These are phyloP conservation scores for Heliamphora pulchella DNA, from an alignment of 179 eudicot genomes.

Conservation along the genomic window DNA sequence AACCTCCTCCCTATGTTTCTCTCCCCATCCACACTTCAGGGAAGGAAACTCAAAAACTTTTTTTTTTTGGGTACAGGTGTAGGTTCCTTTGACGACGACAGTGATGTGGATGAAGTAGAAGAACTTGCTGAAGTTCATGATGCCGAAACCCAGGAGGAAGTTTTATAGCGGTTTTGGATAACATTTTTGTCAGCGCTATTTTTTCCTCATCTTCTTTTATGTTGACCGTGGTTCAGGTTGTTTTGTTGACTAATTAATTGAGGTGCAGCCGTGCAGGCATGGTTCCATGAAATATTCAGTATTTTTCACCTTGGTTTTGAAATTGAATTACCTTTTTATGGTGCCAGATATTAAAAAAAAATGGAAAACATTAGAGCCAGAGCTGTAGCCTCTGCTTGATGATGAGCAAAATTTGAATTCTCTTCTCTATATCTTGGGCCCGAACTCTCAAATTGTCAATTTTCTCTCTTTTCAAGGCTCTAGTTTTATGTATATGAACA, in stretches of 20 bases:
- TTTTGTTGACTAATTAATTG: neutral
- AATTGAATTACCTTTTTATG: neutral
- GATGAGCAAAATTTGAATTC: neutral
- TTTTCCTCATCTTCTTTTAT: neutral
- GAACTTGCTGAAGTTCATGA: slow-evolving; percentile 33
- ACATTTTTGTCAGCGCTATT: neutral
- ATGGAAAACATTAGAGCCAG: neutral
- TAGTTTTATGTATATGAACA: neutral
- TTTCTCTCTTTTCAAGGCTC: neutral
- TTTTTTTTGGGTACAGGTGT: slow-evolving; percentile 10
- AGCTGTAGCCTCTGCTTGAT: neutral
- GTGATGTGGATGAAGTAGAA: slow-evolving; percentile 59
- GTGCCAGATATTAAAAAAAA: neutral
- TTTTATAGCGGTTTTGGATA: slow-evolving; percentile 8
- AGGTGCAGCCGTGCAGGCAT: neutral
- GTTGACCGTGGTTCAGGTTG: neutral
- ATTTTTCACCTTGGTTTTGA: neutral
- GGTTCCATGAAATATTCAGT: neutral
- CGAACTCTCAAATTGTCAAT: neutral
- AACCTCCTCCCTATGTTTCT: neutral
- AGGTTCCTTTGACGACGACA: slow-evolving; percentile 30
- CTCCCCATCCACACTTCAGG: neutral
- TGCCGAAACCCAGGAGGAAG: slow-evolving; percentile 18
- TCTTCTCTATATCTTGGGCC: no score
- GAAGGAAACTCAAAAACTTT: neutral